Evolutionary conservation across 352 stramenopile genomes (phyloP).

Genomic region (Halophytophthora polymorphica): DNA sequence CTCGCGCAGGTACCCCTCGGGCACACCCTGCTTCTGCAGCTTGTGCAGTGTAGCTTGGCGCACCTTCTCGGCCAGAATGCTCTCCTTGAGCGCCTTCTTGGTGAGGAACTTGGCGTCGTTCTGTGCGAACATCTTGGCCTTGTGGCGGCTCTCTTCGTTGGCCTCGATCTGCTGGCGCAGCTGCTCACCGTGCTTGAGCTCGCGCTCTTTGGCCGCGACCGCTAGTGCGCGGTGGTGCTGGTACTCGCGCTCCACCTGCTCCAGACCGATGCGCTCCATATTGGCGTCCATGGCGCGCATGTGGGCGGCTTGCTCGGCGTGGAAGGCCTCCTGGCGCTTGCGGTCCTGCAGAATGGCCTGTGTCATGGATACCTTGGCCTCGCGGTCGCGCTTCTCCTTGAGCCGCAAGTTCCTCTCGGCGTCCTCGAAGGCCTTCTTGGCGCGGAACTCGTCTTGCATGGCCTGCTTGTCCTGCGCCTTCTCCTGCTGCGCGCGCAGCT

Average conservation of each 20-base stretch:
- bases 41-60: constrained; percentile 51
- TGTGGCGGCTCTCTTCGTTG: constrained; percentile 47
- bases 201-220: constrained; percentile 29
- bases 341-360: constrained; percentile 53
- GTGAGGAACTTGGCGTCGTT: constrained; percentile 69
- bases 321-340: constrained; percentile 58
- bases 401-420: constrained; percentile 49
- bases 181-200: constrained; percentile 32
- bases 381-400: constrained; percentile 52
- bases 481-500: constrained; percentile 75
- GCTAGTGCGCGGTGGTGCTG: constrained; percentile 29
- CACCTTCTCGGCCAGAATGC: constrained; percentile 77
- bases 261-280: constrained; percentile 40
- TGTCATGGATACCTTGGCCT: constrained; percentile 35
- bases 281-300: constrained; percentile 35
- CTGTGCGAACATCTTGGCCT: constrained; percentile 62
- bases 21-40: constrained; percentile 64
- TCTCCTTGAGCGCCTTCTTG: constrained; percentile 73
- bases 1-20: constrained; percentile 65
- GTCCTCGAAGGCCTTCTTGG: constrained; percentile 72
- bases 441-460: constrained; percentile 62
- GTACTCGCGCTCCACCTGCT: constrained; percentile 44
- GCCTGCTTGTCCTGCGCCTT: constrained; percentile 78
- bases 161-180: constrained; percentile 55
- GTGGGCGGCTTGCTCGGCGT: constrained; percentile 34